Base-by-base conservation (phyloP, 768 basidiomycete genomes). In the Rhodotorula graminis region DNA sequence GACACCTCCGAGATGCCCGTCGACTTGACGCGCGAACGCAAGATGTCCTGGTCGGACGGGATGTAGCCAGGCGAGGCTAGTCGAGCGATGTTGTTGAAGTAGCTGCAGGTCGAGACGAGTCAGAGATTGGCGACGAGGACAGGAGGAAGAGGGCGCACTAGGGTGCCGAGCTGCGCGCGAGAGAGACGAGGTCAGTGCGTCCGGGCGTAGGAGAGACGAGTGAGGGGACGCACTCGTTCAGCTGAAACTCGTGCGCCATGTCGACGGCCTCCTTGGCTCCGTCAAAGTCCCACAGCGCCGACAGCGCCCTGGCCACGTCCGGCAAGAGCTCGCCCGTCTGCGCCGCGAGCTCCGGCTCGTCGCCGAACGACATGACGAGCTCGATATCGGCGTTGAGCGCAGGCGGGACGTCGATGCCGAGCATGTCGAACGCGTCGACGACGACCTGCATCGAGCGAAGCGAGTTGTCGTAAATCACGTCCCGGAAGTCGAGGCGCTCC, bases 1-100 rank as follows among this genome's bases (percentile, higher is more conserved):
- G 88, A 90, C 25, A 93, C 94, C 83, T 97, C 95, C 0, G 92
- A 92, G 79, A 98, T 96, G 72, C 95, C 95, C 0, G 94, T 97
- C 0, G 93, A 95, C 84, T 96, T 97, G 56, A 97, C 94, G 77
- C 95, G 87, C 65, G 89, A 89, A 53, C 95, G 86, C 16, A 97
- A 83, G 78, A 98, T 95, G 78, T 98, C 75, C 81, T 96, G 92
- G 81, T 97, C 94, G 0, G 89, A 89, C 15, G 95, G 95, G 70
- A 93, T 82, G 83, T 94, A 98, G 42, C 84, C 84, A 0, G 86
- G 84, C 4, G 84, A 77, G 0, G 88, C 83, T 87, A 98, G 92
- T 67, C 93, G 87, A 70, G 90, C 87, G 76, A 97, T 90, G 37
- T 88, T 82, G 80, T 88, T 90, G 85, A 97, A 98, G 84, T 93